Base-by-base conservation (phyloP, 805 yeast genomes). In the Millerozyma miso region DNA sequence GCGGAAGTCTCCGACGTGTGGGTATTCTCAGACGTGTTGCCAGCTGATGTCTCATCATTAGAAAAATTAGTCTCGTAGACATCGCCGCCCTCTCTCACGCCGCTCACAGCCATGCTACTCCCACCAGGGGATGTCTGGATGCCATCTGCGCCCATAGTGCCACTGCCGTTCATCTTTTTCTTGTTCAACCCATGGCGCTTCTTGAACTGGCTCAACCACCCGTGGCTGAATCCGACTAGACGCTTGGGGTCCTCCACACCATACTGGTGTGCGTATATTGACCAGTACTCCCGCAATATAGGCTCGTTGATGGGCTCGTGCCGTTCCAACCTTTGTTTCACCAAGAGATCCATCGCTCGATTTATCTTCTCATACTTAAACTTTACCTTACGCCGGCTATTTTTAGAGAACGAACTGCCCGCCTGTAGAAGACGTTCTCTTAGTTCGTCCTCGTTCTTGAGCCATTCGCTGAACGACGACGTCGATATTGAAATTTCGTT, bases 211-310 rank as follows among this genome's bases (percentile, higher is more conserved):
- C 77, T 65, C 35, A 80, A 58, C 85, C 85, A 80, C 6, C 85
- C 85, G 55, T 79, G 83, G 49, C 80, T 74, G 48, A 78, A 80
- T 13, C 73, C 67, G 19, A 67, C 70, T 42, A 75, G 56, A 42
- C 85, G 60, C 53, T 79, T 80, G 3, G 84, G 83, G 50, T 80
- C 81, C 5, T 73, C 76, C 2, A 80, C 82, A 7, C 83, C 84
- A 53, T 58, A 76, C 51, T 71, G 67, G 43, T 73, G 73, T 2
- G 83, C 84, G 51, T 67, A 76, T 23, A 68, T 60, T 12, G 71
- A 63, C 85, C 85, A 80, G 52, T 76, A 73, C 39, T 75, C 79
- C 32, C 83, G 60, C 36, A 80, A 57, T 4, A 77, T 62, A 1
- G 82, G 79, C 51, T 80, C 85, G 16, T 72, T 76, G 17, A 79